A percentile compares a stretch with the other conserved stretches of the same genome.
Conservation (phyloP, 331 rosid species). For the Erythrophleum ivorense region DNA sequence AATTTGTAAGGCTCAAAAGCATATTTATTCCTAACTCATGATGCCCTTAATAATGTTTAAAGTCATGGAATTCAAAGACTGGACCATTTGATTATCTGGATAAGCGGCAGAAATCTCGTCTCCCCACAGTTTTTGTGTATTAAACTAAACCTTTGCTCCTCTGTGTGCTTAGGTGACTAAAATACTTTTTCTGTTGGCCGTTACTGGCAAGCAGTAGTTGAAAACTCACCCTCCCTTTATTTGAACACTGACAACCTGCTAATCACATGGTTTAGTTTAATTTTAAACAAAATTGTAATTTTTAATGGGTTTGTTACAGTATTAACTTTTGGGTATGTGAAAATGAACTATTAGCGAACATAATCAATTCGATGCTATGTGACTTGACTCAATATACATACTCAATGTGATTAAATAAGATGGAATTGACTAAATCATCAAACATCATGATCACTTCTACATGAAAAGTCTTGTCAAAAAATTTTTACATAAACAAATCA, state of each 20-base stretch:
- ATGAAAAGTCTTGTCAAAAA: no score
- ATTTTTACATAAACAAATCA: no score
- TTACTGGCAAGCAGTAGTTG: conserved; percentile 20
- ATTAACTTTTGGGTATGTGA: neutral
- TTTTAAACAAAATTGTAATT: neutral
- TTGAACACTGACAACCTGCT: conserved; percentile 20
- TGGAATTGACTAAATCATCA: no score
- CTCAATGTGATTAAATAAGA: no score
- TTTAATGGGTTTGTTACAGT: neutral
- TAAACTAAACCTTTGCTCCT: conserved; percentile 21
- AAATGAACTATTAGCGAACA: no score
- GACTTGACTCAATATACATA: no score
- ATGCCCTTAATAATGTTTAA: conserved; percentile 42
- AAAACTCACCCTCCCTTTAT: neutral
- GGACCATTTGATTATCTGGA: conserved; percentile 38
- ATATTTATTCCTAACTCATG: conserved; percentile 42
- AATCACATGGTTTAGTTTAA: conserved; percentile 31
- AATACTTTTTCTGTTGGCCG: neutral
- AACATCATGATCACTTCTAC: no score
- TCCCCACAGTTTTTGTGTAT: neutral
- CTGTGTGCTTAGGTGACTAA: neutral
- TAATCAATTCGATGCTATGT: no score
- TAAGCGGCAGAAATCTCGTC: conserved; percentile 36
- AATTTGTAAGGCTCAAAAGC: conserved; percentile 42
- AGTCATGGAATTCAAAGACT: conserved; percentile 29